Evolutionary conservation across 129 eudicot genomes (phyloP).

Genomic region (Chrysanthemum lavandulifolium): DNA sequence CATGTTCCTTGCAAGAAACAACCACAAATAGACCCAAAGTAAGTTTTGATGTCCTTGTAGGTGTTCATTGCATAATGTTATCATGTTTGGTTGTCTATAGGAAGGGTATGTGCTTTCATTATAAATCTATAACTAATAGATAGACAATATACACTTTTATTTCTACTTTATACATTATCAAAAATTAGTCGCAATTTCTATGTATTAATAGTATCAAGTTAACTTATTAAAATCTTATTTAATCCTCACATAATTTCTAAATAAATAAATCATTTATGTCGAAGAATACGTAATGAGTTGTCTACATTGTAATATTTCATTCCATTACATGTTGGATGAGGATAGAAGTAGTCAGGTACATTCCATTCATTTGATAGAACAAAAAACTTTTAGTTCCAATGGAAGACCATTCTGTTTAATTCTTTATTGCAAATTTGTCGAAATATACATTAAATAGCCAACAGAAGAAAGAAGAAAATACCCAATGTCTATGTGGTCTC

Average conservation of each 20-base stretch:
- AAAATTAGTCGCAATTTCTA: neutral
- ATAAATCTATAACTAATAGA: neutral
- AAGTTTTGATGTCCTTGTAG: neutral
- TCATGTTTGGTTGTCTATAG: neutral
- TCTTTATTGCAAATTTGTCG: neutral
- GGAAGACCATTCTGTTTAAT: neutral
- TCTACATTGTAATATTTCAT: neutral
- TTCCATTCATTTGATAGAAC: neutral
- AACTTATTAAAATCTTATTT: neutral
- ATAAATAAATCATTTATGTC: neutral
- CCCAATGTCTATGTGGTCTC: constrained; percentile 95
- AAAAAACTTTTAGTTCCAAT: neutral
- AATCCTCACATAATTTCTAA: too few relatives aligned
- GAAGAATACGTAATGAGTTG: neutral
- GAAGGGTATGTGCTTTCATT: neutral
- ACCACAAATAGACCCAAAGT: constrained; percentile 11
- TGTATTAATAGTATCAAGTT: neutral
- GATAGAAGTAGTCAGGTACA: neutral
- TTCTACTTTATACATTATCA: neutral
- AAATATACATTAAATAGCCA: neutral
- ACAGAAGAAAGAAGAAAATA: constrained; percentile 20
- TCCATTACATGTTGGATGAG: too few relatives aligned
- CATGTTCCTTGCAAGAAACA: constrained; percentile 56
- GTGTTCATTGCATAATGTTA: neutral
- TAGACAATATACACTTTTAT: neutral